phyloP scores from a whole-genome alignment of 2,329 filamentous ascomycete genomes.

The Phaeosphaeriaceae sp. region DNA sequence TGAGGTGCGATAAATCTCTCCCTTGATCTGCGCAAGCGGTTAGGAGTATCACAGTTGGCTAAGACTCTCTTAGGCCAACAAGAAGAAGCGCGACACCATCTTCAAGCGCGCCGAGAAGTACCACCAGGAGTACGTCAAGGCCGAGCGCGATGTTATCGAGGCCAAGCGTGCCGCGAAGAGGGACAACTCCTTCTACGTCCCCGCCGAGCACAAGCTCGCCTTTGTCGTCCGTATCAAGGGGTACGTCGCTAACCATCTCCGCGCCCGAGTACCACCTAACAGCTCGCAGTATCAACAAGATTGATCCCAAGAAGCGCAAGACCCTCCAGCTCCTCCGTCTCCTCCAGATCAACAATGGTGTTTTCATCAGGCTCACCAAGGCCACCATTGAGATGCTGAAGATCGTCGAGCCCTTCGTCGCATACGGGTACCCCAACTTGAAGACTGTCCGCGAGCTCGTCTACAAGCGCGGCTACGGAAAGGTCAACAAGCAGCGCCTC shows the following conservation, averaged over 20 bases:
- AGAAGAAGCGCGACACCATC: conserved; percentile 98
- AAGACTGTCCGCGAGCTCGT: conserved; percentile 99
- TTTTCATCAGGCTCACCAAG: conserved; percentile 98
- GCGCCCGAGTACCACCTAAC: conserved; percentile 9
- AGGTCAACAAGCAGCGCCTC: conserved; percentile 98
- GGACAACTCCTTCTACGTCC: conserved; percentile 92
- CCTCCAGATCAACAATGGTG: conserved; percentile 99
- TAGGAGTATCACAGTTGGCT: conserved; percentile 49
- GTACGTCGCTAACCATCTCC: conserved; percentile 54
- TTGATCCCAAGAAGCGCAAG: conserved; percentile 99
- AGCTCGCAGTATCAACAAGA: conserved; percentile 95
- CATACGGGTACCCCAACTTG: conserved; percentile 99
- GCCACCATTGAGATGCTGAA: conserved; percentile 97
- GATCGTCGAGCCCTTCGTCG: conserved; percentile 97
- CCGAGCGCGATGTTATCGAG: conserved; percentile 95
- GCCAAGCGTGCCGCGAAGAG: conserved; percentile 88
- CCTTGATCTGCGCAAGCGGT: conserved; percentile 44
- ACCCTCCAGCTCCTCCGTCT: conserved; percentile 99
- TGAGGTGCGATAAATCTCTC: conserved; percentile 79
- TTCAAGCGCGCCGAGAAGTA: conserved; percentile 99
- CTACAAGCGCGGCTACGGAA: conserved; percentile 98
- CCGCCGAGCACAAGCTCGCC: conserved; percentile 94
- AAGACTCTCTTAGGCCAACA: conserved; percentile 78
- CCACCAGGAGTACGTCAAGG: conserved; percentile 98
- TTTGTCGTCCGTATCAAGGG: conserved; percentile 99